Base-by-base conservation (phyloP, 1,284 basidiomycete genomes). In the Microbotryum saponariae region DNA sequence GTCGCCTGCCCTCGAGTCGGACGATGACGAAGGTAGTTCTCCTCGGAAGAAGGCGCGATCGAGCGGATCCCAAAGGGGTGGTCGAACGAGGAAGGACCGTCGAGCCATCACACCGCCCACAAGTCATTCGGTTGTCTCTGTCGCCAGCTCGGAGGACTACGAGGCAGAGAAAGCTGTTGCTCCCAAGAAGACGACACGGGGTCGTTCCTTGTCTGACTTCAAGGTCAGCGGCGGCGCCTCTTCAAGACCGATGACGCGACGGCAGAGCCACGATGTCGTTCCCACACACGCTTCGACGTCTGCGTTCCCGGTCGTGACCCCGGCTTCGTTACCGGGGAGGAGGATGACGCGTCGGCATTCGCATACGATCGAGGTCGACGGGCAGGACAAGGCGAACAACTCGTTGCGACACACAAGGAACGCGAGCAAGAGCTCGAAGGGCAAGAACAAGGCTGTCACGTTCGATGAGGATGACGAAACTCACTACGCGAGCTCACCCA, bases 401-500 rank as follows among this genome's bases (percentile, higher is more conserved):
- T 18, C 29, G 16, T 53, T n/a, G 27, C 51, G 51, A 29, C n/a
- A 21, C 23, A 21, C 27, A 46, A 56, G 31, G 55, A 56, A 31
- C 44, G 52, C 31, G 42, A 23, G 33, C 29, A 31, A 33, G 49
- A 44, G 18, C 4, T 16, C 16, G 6, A 31, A 57, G 54, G 49
- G 25, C 12, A 37, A 55, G 25, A 31, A 56, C 27, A 31, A 54
- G 37, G 56, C 54, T 37, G 44, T 46, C 29, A 47, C 54, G 20
- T 56, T 56, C 10, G 60, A 58, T 14, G 27, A 37, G 12, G 58
- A 12, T 29, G 21, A 16, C 50, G 45, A 37, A 57, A 49, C 23
- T 47, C 31, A 5, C 10, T 20, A 31, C 18, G 50, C 48, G 16
- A 59, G 61, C 9, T 59, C 61, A 6, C 66, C 66, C 2, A 51